A percentile compares a stretch with the other conserved stretches of the same genome.
Conservation (phyloP, 257 asterid species). For the Penstemon barbatus region DNA sequence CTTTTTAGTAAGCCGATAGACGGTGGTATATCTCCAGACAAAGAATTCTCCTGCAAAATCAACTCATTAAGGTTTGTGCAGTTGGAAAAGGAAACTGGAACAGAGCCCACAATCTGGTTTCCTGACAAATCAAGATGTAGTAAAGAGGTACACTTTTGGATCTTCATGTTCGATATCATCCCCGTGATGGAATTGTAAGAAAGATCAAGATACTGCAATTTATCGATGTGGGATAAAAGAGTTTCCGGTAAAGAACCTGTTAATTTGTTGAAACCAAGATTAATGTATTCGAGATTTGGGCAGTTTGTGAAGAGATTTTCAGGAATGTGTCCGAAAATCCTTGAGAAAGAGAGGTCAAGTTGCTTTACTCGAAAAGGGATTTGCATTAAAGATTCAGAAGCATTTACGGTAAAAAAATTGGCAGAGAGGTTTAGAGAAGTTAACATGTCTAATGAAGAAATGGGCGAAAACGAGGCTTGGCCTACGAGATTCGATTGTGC, state of each 20-base stretch:
- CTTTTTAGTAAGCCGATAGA: slow-evolving; percentile 58
- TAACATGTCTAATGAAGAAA: slow-evolving; percentile 58
- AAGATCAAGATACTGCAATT: slow-evolving; percentile 62
- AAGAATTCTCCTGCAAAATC: slow-evolving; percentile 48
- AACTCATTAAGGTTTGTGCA: slow-evolving; percentile 65
- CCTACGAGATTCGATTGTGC: slow-evolving; percentile 67
- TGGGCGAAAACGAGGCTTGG: slow-evolving; percentile 51
- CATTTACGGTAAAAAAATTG: slow-evolving; percentile 53
- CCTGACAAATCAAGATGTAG: slow-evolving; percentile 71
- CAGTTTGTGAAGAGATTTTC: slow-evolving; percentile 52
- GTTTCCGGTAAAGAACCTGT: slow-evolving; percentile 62
- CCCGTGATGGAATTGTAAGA: slow-evolving; percentile 82
- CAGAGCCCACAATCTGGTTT: slow-evolving; percentile 53
- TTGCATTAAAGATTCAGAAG: slow-evolving; percentile 52
- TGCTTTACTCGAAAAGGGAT: slow-evolving; percentile 56
- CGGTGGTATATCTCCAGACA: slow-evolving; percentile 65
- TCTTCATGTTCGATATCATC: slow-evolving; percentile 45
- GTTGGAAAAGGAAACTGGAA: slow-evolving; percentile 64
- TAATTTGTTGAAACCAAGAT: slow-evolving; percentile 74
- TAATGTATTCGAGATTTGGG: slow-evolving; percentile 67
- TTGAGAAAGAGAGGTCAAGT: slow-evolving; percentile 68
- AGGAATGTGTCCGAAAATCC: slow-evolving; percentile 59
- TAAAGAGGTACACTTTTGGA: slow-evolving; percentile 65
- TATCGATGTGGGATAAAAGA: slow-evolving; percentile 49
- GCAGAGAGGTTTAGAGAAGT: slow-evolving; percentile 68